Conservation (phyloP, 192 early-diverging fungal species). For the Mycoemilia scoparia region DNA sequence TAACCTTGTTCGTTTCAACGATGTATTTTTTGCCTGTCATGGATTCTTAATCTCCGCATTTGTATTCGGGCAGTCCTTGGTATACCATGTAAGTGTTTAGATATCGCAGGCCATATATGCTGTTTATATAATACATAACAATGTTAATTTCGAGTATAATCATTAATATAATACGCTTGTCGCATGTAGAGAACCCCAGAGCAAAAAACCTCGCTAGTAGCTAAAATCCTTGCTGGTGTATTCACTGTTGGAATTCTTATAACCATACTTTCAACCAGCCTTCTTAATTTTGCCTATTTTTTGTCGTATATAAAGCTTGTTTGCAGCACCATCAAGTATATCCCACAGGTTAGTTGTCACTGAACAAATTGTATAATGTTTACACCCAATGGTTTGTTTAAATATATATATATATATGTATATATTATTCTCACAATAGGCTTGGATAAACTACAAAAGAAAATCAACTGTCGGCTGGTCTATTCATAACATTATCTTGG, state of each 20-base stretch:
- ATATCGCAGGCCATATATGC: too few species aligned
- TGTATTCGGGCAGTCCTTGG: constrained; percentile 42
- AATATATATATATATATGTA: too few species aligned
- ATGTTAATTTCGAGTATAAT: too few species aligned
- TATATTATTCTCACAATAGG: too few species aligned
- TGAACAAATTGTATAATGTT: too few species aligned
- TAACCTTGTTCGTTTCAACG: constrained; percentile 61
- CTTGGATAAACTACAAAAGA: constrained; percentile 46
- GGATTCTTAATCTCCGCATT: constrained; percentile 44
- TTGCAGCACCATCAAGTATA: constrained; percentile 63
- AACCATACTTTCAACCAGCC: constrained; percentile 2
- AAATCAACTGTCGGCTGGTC: constrained; percentile 81
- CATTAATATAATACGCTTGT: neutral
- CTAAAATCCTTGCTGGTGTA: constrained; percentile 4
- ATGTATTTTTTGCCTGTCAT: constrained; percentile 78
- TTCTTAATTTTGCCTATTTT: constrained; percentile 48
- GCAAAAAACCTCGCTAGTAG: constrained; percentile 7
- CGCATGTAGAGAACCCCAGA: constrained; percentile 4
- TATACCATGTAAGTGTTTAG: constrained; percentile 37
- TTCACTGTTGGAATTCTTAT: constrained; percentile 2
- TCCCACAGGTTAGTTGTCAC: constrained; percentile 53
- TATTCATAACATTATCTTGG: constrained; percentile 69
- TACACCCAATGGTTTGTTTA: too few species aligned
- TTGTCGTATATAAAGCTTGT: constrained; percentile 61
- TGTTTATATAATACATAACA: too few species aligned